Percentiles rank a stretch among this genome's conserved stretches.
Evolutionary conservation across 2,329 filamentous ascomycete species (phyloP).

Genomic region (Ophiosphaerella herpotricha): DNA sequence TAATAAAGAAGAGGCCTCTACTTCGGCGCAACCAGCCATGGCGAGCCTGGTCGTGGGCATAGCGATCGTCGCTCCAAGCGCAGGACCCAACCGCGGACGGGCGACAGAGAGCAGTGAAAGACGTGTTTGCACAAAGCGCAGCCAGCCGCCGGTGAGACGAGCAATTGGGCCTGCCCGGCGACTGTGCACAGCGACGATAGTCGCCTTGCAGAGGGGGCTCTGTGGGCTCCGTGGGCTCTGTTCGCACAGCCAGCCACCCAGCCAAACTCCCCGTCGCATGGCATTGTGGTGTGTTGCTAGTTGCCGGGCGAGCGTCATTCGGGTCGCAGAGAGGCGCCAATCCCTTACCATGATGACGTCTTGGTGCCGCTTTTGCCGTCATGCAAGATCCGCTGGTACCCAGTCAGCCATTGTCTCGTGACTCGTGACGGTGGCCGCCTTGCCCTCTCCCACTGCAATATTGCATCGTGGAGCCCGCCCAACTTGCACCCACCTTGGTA

Average conservation of each 20-base stretch:
- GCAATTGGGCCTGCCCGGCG: no score
- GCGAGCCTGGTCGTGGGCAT: conserved; percentile 3
- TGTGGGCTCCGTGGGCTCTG: no score
- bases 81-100: no score
- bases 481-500: no score
- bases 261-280: background rate
- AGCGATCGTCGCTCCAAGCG: conserved; percentile 2
- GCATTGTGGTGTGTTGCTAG: background rate
- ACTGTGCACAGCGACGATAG: background rate
- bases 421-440: no score
- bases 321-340: background rate
- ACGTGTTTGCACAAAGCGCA: background rate
- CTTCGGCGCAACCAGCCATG: background rate
- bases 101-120: background rate
- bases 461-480: no score
- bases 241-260: background rate
- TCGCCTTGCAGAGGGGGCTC: background rate
- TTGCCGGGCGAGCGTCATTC: background rate
- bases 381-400: background rate
- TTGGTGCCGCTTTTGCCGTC: background rate
- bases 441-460: no score
- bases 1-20: background rate
- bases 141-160: background rate
- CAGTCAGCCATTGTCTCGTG: background rate
- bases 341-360: background rate